Evolutionary conservation across 2,329 filamentous ascomycete species (phyloP), one percentile per base, ranked within the genome.

Genomic region (Tolypocladium paradoxum): DNA sequence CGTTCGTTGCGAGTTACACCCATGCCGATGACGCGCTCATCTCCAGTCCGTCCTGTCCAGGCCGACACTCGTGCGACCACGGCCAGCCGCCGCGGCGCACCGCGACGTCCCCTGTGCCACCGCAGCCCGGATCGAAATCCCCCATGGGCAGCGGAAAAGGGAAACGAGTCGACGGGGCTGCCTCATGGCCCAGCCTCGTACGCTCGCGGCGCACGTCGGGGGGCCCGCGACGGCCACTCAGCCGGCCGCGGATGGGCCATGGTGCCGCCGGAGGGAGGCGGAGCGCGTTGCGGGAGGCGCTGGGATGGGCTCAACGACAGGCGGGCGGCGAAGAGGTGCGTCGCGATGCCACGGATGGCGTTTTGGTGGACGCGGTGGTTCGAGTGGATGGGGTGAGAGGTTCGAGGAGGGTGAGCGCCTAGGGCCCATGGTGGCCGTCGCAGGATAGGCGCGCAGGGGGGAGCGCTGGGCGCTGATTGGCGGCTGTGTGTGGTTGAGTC

Each of bases 231-330:
- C 37, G 35, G 37, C 57, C 53, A 56, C 38, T 56, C 53, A 46
- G 53, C 33, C 29, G 34, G 50, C 45, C 49, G 48, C 53, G 20
- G 53, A 48, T n/a, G 46, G 46, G 51, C 47, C 47, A 34, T 47
- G 51, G 55, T 52, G 55, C 55, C 57, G 55, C 57, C 57, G 37
- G 57, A 62, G 27, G 43, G 43, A 31, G 43, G 43, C 43, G 27
- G 12, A 31, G 43, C 43, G 43, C 43, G 27, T 55, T 37, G 52
- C 48, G 51, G 45, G 20, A 49, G 47, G 53, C 47, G 47, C 43
- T 24, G 45, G 24, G 14, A 27, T 20, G 24, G 48, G 14, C 33
- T 14, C 34, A 24, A 20, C 20, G 48, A 49, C 48, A 38, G 48
- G 48, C 24, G 4, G 48, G 16, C 33, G 27, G 43, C 43, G 43